Evolutionary conservation across 2,329 filamentous ascomycete genomes (phyloP).

Genomic region (Pezicula radicicola): DNA sequence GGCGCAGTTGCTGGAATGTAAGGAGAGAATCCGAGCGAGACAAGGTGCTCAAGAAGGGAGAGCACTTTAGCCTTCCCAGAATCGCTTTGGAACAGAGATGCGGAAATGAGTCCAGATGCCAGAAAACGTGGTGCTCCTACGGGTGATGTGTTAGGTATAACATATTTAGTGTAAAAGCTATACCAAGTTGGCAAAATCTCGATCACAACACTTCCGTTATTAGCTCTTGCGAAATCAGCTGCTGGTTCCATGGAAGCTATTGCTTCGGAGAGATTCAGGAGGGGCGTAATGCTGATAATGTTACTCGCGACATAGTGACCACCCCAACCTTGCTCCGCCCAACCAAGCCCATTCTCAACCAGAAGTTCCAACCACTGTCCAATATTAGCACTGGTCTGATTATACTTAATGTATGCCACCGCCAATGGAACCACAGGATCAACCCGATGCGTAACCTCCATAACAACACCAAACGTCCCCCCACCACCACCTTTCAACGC

Average conservation of each 20-base stretch:
- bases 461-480: constrained; percentile 42
- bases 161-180: constrained; percentile 11
- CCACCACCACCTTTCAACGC: constrained; percentile 45
- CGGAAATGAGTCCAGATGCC: constrained; percentile 7
- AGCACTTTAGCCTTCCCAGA: constrained; percentile 5
- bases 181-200: constrained; percentile 11
- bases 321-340: constrained; percentile 17
- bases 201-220: constrained; percentile 6
- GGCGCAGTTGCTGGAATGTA: constrained; percentile 13
- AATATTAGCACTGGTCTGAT: constrained; percentile 3
- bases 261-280: constrained; percentile 12
- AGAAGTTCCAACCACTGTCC: constrained; percentile 8
- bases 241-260: constrained; percentile 9
- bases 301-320: constrained; percentile 8
- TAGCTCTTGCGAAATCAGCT: constrained; percentile 4
- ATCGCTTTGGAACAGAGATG: constrained; percentile 5
- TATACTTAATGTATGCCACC: constrained; percentile 12
- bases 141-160: constrained; percentile 5
- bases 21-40: constrained; percentile 5
- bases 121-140: constrained; percentile 7
- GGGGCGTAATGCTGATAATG: constrained; percentile 12
- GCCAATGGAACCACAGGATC: constrained; percentile 8
- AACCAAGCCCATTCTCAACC: constrained; percentile 11
- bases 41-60: constrained; percentile 5
- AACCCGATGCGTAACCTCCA: constrained; percentile 13